Evolutionary conservation across 164 flowering plant genomes (phyloP).

Genomic region (Magnolia officinalis): DNA sequence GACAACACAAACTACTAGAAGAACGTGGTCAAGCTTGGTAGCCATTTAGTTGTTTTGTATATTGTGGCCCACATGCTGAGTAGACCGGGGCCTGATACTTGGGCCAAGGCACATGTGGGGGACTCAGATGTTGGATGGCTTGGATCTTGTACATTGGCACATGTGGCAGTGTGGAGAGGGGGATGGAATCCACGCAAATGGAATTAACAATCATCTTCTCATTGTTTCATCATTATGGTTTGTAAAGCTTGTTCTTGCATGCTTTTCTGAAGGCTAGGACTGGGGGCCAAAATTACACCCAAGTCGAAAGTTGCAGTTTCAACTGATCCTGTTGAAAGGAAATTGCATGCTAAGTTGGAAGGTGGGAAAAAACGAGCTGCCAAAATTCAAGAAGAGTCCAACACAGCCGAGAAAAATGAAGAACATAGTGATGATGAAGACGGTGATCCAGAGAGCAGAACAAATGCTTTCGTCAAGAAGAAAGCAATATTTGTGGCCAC

Average conservation of each 20-base stretch:
- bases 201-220: neutral
- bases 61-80: too few species aligned
- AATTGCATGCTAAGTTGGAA: constrained; percentile 41
- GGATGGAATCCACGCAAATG: too few species aligned
- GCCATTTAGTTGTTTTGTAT: too few species aligned
- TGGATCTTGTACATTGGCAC: too few species aligned
- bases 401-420: constrained; percentile 20
- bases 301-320: constrained; percentile 28
- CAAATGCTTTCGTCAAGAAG: constrained; percentile 50
- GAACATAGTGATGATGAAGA: constrained; percentile 31
- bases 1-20: too few species aligned
- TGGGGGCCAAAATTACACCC: constrained; percentile 43
- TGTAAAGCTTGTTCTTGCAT: neutral
- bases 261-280: constrained; percentile 43
- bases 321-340: constrained; percentile 51
- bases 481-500: constrained; percentile 21
- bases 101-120: too few species aligned
- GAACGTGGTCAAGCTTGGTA: too few species aligned
- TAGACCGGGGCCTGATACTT: too few species aligned
- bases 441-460: constrained; percentile 55
- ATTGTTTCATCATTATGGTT: neutral
- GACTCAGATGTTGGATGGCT: too few species aligned
- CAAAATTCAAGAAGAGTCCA: constrained; percentile 29
- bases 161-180: too few species aligned
- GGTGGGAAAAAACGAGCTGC: constrained; percentile 40